Evolutionary conservation across 331 rosid species (phyloP), one percentile per base, ranked within the genome.

Genomic region (Acacia concinna): DNA sequence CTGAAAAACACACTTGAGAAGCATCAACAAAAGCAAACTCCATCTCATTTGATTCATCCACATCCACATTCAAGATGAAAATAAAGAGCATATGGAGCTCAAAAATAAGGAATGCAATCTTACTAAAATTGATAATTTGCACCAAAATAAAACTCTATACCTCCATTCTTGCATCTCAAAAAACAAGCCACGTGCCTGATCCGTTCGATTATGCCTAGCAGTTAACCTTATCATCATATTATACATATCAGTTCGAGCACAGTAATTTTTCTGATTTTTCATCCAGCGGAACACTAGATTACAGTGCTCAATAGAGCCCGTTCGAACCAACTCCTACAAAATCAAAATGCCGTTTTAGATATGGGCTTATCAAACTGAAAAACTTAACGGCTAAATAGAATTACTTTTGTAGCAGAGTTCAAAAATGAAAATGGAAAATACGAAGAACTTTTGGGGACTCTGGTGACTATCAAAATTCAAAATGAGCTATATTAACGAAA

Each of bases 141-240:
- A 62, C 3, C 72, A 13, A 40, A 35, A n/a, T 12, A 54, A 68
- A 43, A 17, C 32, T 13, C 13, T 47, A 63, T 82, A 94, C 98
- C 97, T 89, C 96, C 92, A 94, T 49, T 92, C 83, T 81, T 92
- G 96, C 98, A 92, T 94, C 89, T 94, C 98, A 23, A 94, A 92
- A 69, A 92, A 89, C 87, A 94, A 91, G 3, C 98, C 98, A 18
- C 97, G 98, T 14, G 98, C 98, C 78, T 91, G 92, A 79, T 92
- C 97, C 37, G 73, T 85, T 67, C 86, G 90, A 83, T 84, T 82
- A 80, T 94, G 97, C 87, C 98, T 86, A 4, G 96, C 96, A 6
- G 89, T 91, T 84, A 92, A 86, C 79, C 97, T 86, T 51, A 94
- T 94, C 96, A 94, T 82, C 96, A 92, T 87, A 73, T 94, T 92